A percentile compares a stretch with the other conserved stretches of the same genome.
Conservation (phyloP, 2,329 filamentous ascomycete species). For the Cladosporium halotolerans region DNA sequence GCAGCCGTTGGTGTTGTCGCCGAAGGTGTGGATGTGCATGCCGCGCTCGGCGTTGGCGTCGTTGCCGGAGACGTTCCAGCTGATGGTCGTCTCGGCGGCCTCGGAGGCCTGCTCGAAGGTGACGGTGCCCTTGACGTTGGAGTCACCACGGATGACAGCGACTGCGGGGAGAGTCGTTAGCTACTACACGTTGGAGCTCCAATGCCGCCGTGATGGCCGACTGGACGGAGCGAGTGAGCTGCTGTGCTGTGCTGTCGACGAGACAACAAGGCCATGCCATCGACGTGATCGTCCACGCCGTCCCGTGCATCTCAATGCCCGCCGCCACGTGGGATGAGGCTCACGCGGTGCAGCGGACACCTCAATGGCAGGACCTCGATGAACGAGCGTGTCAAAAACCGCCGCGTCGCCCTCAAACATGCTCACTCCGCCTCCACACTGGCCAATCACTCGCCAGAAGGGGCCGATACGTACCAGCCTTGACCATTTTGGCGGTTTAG, state of each 20-base stretch:
- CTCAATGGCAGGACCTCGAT: constrained; percentile 10
- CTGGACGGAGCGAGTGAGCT: too few species aligned
- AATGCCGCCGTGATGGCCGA: neutral
- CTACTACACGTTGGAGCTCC: neutral
- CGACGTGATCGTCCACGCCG: too few species aligned
- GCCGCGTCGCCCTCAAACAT: constrained; percentile 22
- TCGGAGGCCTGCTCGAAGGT: constrained; percentile 90
- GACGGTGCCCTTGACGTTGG: constrained; percentile 88
- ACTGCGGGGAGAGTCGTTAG: constrained; percentile 51
- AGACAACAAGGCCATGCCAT: too few species aligned
- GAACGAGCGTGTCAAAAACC: neutral
- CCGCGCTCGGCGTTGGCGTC: constrained; percentile 94
- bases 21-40: constrained; percentile 98
- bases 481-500: constrained; percentile 81
- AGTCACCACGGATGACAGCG: constrained; percentile 95
- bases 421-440: constrained; percentile 36
- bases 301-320: too few species aligned
- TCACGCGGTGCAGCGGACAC: neutral
- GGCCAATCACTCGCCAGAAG: constrained; percentile 12
- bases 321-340: too few species aligned
- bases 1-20: constrained; percentile 99
- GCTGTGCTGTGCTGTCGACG: too few species aligned
- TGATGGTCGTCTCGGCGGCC: constrained; percentile 73
- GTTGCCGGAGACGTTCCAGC: constrained; percentile 87
- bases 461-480: constrained; percentile 68